A percentile compares a stretch with the other conserved stretches of the same genome.
Conservation (phyloP, 2,329 filamentous ascomycete genomes). For the Diaporthe sp. region DNA sequence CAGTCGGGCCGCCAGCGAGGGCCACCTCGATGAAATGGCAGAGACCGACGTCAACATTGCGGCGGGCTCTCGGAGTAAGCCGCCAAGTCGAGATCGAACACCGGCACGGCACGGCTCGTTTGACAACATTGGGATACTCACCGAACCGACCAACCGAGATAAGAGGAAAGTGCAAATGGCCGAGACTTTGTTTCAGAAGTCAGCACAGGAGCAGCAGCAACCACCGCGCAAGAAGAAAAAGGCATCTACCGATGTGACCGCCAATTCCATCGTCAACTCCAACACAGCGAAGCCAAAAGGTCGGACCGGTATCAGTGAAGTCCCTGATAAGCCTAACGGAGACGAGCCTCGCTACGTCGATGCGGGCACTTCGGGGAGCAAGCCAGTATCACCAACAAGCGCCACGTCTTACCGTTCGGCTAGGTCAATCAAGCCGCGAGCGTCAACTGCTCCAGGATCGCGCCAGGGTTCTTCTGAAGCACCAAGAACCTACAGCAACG, state of each 20-base stretch:
- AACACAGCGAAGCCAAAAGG: conserved; percentile 49
- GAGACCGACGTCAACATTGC: conserved; percentile 67
- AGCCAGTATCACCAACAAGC: conserved; percentile 66
- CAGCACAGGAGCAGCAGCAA: conserved; percentile 69
- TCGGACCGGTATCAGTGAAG: conserved; percentile 42
- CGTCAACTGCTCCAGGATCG: conserved; percentile 50
- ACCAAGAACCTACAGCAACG: conserved; percentile 64
- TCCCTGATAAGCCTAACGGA: conserved; percentile 49
- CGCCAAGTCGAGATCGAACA: conserved; percentile 76
- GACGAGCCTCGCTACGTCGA: conserved; percentile 64
- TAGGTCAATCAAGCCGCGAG: conserved; percentile 48
- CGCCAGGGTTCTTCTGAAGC: conserved; percentile 57
- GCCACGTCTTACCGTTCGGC: conserved; percentile 55
- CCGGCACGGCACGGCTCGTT: conserved; percentile 72
- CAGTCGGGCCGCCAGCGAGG: conserved; percentile 75
- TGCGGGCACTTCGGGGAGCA: conserved; percentile 66
- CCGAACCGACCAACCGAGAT: conserved; percentile 75
- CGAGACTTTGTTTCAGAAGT: conserved; percentile 73
- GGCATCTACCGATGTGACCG: conserved; percentile 68
- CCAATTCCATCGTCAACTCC: conserved; percentile 40
- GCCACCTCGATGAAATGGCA: conserved; percentile 66
- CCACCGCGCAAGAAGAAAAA: conserved; percentile 72
- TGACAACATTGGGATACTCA: conserved; percentile 72
- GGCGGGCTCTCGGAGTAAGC: conserved; percentile 72
- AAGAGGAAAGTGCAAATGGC: conserved; percentile 78